These are phyloP conservation scores for Arctostaphylos glauca DNA, from an alignment of 148 eudicot genomes.

Conservation along the genomic window DNA sequence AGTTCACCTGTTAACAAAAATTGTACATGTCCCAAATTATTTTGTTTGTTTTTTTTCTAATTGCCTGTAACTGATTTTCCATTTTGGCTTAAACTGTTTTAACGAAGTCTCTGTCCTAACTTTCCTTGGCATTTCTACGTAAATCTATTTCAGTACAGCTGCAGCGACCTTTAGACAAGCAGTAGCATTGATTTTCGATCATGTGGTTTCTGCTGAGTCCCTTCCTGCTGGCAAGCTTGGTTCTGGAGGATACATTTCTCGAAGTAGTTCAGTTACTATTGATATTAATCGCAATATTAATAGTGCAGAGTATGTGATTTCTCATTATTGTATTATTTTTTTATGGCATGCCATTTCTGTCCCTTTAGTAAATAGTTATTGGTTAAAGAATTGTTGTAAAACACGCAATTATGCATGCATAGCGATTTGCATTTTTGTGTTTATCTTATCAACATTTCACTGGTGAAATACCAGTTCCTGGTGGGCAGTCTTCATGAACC, in stretches of 20 bases:
- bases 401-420: background rate
- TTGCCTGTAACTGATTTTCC: background rate
- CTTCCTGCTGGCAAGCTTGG: slow-evolving; percentile 81
- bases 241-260: slow-evolving; percentile 76
- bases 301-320: slow-evolving; percentile 67
- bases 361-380: background rate
- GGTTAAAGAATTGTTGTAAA: background rate
- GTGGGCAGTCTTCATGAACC: background rate
- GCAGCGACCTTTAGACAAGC: slow-evolving; percentile 99
- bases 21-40: background rate
- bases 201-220: slow-evolving; percentile 72
- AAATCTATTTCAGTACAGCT: slow-evolving; percentile 72
- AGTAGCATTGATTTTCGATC: slow-evolving; percentile 93
- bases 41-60: slow-evolving; percentile 1
- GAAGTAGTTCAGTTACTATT: slow-evolving; percentile 78
- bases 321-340: slow-evolving; percentile 8
- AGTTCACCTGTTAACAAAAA: slow-evolving; percentile 26
- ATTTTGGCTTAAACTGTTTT: background rate
- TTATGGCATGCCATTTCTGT: background rate
- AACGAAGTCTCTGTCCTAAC: background rate
- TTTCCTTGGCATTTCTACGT: slow-evolving; percentile 14
- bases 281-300: slow-evolving; percentile 85
- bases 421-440: slow-evolving; percentile 5
- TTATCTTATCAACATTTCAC: background rate
- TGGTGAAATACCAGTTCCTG: background rate